Evolutionary conservation across 1,139 yeast genomes (phyloP), one percentile per base, ranked within the genome.

Genomic region (Scheffersomyces quercinus): DNA sequence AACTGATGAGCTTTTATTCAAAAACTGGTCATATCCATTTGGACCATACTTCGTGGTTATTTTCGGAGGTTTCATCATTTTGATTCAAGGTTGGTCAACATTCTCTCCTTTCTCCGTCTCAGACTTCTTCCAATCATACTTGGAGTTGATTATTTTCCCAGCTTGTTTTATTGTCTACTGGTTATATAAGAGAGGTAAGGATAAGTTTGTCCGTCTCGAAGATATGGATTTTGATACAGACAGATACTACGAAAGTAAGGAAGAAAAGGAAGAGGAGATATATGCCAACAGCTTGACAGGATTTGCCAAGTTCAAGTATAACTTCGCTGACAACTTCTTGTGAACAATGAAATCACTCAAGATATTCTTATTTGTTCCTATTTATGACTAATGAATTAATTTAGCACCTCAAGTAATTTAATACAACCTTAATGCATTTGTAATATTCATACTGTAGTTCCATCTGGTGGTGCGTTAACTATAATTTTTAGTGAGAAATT

Each of bases 151-250:
- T 3, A 67, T 71, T 5, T 70, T 72, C 60, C 76, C 75, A 26
- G 38, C 59, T 6, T 55, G 66, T 24, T 71, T 68, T 51, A 15
- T 64, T 3, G 45, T 64, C 39, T 71, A 75, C 75, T 79, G 83
- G 78, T 53, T 71, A 37, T 67, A 64, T 43, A 75, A 65, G 48
- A 67, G 73, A 42, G 70, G 71, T 4, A 64, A 65, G 43, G 85
- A 82, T 45, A 67, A 64, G 45, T 75, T 78, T 54, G 73, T 77
- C 9, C 68, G 65, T 40, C 59, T 65, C 5, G 73, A 69, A 43
- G 83, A 81, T 16, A 82, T 82, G 84, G 88, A 83, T 56, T 78
- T 82, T 41, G 84, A 77, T 40, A 75, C 83, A 8, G 87, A 81
- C 53, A 67, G 79, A 47, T 82, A 82, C 56, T 53, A 68, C 32